A percentile compares a stretch with the other conserved stretches of the same genome.
Evolutionary conservation across 768 basidiomycete genomes (phyloP).

Genomic region (Psilocybe subaeruginosa): DNA sequence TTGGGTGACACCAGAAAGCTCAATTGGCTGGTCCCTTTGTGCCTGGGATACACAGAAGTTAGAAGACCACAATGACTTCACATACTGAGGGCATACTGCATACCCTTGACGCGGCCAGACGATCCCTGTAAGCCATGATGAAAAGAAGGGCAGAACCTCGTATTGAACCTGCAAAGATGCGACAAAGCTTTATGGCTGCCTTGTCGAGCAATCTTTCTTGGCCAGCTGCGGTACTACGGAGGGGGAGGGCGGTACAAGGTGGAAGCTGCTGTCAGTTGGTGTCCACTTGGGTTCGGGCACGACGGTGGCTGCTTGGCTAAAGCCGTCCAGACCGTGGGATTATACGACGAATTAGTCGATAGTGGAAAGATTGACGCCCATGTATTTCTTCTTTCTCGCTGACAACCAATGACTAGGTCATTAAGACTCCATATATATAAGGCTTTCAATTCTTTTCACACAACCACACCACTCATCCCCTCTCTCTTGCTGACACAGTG

Average conservation of each 20-base stretch:
- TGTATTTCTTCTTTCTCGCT: not conserved
- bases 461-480: not conserved
- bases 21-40: slow-evolving; percentile 35
- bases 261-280: not conserved
- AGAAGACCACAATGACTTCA: not conserved
- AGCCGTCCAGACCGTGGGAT: slow-evolving; percentile 18
- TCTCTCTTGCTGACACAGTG: not conserved
- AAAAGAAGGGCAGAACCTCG: not conserved
- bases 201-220: not conserved
- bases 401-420: not conserved
- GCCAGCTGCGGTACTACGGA: not conserved
- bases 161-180: not conserved
- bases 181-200: not conserved
- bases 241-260: not conserved
- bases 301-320: not conserved
- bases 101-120: slow-evolving; percentile 41
- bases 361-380: slow-evolving; percentile 17
- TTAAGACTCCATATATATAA: not conserved
- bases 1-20: slow-evolving; percentile 30
- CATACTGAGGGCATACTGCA: slow-evolving; percentile 3
- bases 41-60: slow-evolving; percentile 26
- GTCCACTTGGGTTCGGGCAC: not conserved
- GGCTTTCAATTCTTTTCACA: not conserved
- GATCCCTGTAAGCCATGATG: slow-evolving; percentile 39
- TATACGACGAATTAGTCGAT: slow-evolving; percentile 2